phyloP scores from a whole-genome alignment of 345 rosid genomes.

The Schrenkiella parvula region DNA sequence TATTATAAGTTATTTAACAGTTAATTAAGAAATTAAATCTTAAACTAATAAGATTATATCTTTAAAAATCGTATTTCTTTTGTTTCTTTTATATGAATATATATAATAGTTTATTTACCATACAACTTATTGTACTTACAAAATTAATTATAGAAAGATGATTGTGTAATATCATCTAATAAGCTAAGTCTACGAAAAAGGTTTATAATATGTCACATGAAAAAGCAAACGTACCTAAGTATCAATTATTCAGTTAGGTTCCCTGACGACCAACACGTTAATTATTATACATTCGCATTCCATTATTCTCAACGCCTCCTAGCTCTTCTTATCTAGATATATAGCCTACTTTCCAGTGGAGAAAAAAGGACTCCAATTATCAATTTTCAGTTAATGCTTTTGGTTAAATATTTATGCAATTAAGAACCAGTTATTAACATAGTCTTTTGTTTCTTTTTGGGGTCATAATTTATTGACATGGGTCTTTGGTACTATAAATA shows the following conservation, averaged over 20 bases:
- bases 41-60: not conserved
- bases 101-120: not conserved
- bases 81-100: too few relatives aligned
- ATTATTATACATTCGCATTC: slow-evolving; percentile 16
- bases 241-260: slow-evolving; percentile 30
- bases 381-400: not conserved
- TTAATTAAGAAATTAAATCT: too few relatives aligned
- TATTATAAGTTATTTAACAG: too few relatives aligned
- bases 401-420: not conserved
- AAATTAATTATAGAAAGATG: not conserved
- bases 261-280: slow-evolving; percentile 27
- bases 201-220: not conserved
- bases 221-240: slow-evolving; percentile 16
- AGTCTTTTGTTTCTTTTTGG: not conserved
- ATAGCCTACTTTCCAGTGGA: slow-evolving; percentile 28
- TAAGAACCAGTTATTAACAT: not conserved
- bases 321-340: slow-evolving; percentile 15
- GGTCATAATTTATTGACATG: not conserved
- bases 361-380: not conserved
- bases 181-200: not conserved
- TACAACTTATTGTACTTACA: not conserved
- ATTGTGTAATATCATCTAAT: not conserved
- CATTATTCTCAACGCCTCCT: slow-evolving; percentile 15
- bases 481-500: too few relatives aligned
- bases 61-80: not conserved